Base-by-base conservation (phyloP, 2,329 filamentous ascomycete genomes). In the Talaromyces verruculosus region DNA sequence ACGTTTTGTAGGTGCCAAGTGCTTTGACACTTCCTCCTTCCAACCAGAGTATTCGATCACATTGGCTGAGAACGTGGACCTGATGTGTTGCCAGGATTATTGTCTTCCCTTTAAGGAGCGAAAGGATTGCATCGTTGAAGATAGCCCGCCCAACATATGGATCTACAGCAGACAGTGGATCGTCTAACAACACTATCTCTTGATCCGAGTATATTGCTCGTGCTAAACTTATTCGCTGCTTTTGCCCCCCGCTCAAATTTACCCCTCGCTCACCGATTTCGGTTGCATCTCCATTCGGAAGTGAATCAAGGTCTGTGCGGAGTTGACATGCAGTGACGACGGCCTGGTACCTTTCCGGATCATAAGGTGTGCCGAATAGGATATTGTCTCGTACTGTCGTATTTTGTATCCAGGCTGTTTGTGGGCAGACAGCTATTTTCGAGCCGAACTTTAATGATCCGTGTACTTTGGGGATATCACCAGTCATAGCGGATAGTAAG, bases 381-480 rank as follows among this genome's bases (percentile, higher is more conserved):
- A 89, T 89, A 70, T 89, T 89, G 13, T 89, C 85, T 3, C 84
- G 81, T 62, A 89, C 87, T 7, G 83, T 87, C 80, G 86, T 88
- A 74, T 84, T 87, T 72, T 89, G 85, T 2, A 89, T 76, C 86
- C 87, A 89, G 0, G 87, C 85, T 0, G 85, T 83, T 70, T 89
- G 87, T 1, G 84, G 84, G 13, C 83, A 83, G 71, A 83, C 87
- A 0, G 64, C 64, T 35, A 35, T 7, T 28, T 49, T 51, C 5
- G 43, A 35, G 33, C 17, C 15, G 22, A 63, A 51, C 11, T n/a
- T 22, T 45, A 63, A 25, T 11, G 28, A 37, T n/a, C 60, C 60
- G 22, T 25, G n/a, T 22, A 17, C 25, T 41, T 63, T 35, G 17
- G 19, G 43, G 11, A 63, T 63, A 17, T 63, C 60, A 37, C 60